Percentiles rank a stretch among this genome's conserved stretches.
phyloP scores from a whole-genome alignment of 768 basidiomycete species.

The Trametes gibbosa region DNA sequence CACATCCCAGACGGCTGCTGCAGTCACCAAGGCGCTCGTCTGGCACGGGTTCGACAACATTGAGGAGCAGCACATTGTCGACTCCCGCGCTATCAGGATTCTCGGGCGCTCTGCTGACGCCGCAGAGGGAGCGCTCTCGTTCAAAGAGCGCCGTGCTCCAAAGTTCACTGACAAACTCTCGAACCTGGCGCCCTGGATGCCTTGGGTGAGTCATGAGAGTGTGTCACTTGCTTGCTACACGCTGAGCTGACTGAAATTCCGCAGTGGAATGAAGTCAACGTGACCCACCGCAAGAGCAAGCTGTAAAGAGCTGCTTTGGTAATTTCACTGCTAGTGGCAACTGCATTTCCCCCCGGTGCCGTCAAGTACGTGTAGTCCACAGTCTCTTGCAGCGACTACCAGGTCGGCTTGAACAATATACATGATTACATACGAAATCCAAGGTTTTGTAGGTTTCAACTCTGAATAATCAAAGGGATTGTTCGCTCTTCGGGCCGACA shows the following conservation, averaged over 20 bases:
- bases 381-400: too few relatives aligned
- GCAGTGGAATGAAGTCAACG: constrained; percentile 40
- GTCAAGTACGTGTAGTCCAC: too few relatives aligned
- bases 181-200: constrained; percentile 39
- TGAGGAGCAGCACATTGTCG: constrained; percentile 54
- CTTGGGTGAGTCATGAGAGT: constrained; percentile 43
- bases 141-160: constrained; percentile 45
- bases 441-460: too few relatives aligned
- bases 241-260: neutral
- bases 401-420: too few relatives aligned
- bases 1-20: constrained; percentile 49
- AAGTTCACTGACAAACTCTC: constrained; percentile 43
- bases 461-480: too few relatives aligned
- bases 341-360: too few relatives aligned
- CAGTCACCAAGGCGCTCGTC: constrained; percentile 50
- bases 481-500: too few relatives aligned
- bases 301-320: constrained; percentile 22
- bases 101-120: constrained; percentile 41
- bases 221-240: neutral
- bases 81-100: constrained; percentile 47
- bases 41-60: constrained; percentile 47
- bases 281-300: constrained; percentile 36
- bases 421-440: too few relatives aligned
- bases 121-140: constrained; percentile 46
- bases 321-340: too few relatives aligned